A percentile compares a stretch with the other conserved stretches of the same genome.
These are phyloP conservation scores for Triticum urartu DNA, from an alignment of 176 grass and related monocot genomes.

Conservation along the genomic window DNA sequence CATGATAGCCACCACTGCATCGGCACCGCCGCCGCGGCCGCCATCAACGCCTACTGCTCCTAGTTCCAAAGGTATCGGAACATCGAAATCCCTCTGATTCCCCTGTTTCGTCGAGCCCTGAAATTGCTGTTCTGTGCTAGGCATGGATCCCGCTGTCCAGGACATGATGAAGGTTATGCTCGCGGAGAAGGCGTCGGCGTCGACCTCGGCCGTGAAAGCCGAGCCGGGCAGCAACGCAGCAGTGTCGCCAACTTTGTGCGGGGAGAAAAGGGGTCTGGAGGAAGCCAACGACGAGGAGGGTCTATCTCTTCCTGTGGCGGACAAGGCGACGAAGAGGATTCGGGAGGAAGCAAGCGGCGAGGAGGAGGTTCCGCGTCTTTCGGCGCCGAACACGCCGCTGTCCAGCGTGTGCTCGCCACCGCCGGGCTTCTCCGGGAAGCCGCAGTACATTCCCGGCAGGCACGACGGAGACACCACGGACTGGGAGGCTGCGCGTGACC, in stretches of 20 bases:
- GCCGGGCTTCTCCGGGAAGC: too few relatives aligned
- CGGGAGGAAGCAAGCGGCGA: neutral
- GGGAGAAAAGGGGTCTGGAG: too few relatives aligned
- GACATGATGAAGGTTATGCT: neutral
- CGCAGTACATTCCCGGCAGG: neutral
- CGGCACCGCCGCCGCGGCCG: neutral
- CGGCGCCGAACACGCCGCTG: too few relatives aligned
- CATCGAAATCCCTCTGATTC: neutral
- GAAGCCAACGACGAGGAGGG: too few relatives aligned
- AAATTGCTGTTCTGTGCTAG: neutral
- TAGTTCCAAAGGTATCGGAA: neutral
- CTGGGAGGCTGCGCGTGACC: neutral
- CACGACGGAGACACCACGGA: neutral
- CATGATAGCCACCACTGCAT: neutral
- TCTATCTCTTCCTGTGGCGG: neutral
- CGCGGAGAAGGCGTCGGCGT: neutral
- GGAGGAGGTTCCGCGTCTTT: neutral
- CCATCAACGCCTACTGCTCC: neutral
- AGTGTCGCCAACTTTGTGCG: too few relatives aligned
- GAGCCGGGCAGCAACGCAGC: too few relatives aligned
- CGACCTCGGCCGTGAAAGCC: too few relatives aligned
- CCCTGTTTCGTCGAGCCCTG: neutral
- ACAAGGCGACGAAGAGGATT: too few relatives aligned
- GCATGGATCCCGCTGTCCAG: neutral
- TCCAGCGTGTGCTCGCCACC: too few relatives aligned